These are phyloP conservation scores for Elongisporangium undulatum DNA, from an alignment of 352 stramenopile genomes.

Conservation along the genomic window DNA sequence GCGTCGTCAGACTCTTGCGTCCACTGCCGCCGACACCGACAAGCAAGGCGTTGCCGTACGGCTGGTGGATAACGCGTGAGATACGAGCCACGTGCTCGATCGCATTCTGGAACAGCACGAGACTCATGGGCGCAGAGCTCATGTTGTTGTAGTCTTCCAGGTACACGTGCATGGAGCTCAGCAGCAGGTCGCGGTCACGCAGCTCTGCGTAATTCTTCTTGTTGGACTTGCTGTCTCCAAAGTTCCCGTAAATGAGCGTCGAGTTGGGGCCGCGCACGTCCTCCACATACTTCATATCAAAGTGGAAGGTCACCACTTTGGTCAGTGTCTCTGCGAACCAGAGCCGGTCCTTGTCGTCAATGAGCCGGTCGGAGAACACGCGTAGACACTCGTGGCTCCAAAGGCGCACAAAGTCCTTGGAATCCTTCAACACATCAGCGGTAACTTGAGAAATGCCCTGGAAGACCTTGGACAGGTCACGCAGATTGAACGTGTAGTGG, in stretches of 20 bases:
- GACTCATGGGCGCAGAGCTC: conserved; percentile 89
- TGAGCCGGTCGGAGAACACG: conserved; percentile 90
- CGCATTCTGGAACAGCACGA: conserved; percentile 95
- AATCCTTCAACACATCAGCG: conserved; percentile 73
- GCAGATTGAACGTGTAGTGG: conserved; percentile 95
- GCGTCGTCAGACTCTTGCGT: conserved; percentile 89
- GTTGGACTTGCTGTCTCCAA: conserved; percentile 69
- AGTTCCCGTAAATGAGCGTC: conserved; percentile 88
- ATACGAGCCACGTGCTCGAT: conserved; percentile 94
- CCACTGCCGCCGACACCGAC: conserved; percentile 92
- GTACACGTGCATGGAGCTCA: conserved; percentile 88
- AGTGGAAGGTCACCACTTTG: conserved; percentile 71
- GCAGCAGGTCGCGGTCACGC: conserved; percentile 68
- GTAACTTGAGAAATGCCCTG: conserved; percentile 87
- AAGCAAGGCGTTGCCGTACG: conserved; percentile 91
- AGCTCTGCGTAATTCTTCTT: conserved; percentile 88
- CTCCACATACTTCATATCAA: conserved; percentile 72
- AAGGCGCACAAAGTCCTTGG: conserved; percentile 81
- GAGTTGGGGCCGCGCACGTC: conserved; percentile 53
- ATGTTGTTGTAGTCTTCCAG: conserved; percentile 96
- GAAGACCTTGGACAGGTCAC: conserved; percentile 92
- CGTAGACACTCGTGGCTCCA: conserved; percentile 92
- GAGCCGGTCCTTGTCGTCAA: conserved; percentile 81
- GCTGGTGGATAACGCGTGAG: conserved; percentile 90
- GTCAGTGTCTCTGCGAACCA: conserved; percentile 83